Evolutionary conservation across 2,329 filamentous ascomycete species (phyloP), one percentile per base, ranked within the genome.

Genomic region (Colletotrichum sp.): DNA sequence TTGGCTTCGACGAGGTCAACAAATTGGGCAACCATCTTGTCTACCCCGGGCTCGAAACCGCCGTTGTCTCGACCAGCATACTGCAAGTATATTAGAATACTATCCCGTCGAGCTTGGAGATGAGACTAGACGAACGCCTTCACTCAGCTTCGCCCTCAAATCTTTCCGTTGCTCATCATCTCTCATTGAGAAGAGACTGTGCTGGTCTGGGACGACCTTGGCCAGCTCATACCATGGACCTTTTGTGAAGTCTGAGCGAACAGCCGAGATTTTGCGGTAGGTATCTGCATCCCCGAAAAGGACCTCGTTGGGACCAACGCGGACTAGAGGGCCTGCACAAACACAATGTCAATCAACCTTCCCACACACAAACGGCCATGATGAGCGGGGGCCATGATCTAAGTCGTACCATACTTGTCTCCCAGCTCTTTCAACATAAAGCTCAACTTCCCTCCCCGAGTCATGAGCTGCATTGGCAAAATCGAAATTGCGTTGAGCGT

Each of bases 401-500:
- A 1, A 2, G 2, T n/a, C 60, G 36, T 55, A 76, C 76, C 76
- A 21, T 76, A 69, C 32, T 57, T 55, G 39, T 77, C 73, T 2
- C 73, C 55, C 12, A 77, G 15, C 4, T 76, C 72, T 15, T 76
- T 73, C 16, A 77, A 9, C 16, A 24, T 63, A 6, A 77, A 72
- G 49, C 69, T 72, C 7, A 72, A 44, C 24, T 69, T 72, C 6
- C 73, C 76, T 16, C 73, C 21, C 13, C 16, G 36, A 15, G 69
- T 72, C 65, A 67, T 72, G 24, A 32, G 13, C 32, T 82, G 76
- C 72, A 84, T 80, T 76, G 82, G 83, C 10, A 77, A 76, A 28
- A 83, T 82, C 30, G 82, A 83, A 52, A 84, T 76, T 5, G 79
- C 78, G 15, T 81, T 81, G 64, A 80, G 78, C 24, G 82, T 81